phyloP scores from a whole-genome alignment of 1,139 yeast genomes.

The Yamadazyma diddensiae region DNA sequence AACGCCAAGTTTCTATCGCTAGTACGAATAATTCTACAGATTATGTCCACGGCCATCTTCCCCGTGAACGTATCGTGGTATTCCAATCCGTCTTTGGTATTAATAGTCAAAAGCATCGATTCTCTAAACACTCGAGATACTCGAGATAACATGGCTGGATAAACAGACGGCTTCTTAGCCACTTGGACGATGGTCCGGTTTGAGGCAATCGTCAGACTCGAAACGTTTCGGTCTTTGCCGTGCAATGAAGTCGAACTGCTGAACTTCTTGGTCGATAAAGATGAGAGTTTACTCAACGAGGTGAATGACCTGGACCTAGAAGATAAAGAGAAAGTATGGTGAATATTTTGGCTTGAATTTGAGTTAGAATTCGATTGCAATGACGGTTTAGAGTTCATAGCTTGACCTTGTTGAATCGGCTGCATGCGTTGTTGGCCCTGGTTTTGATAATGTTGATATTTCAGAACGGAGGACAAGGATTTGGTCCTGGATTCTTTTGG shows the following conservation, averaged over 20 bases:
- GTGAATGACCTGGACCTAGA: constrained; percentile 45
- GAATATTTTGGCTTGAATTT: constrained; percentile 16
- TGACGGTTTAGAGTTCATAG: constrained; percentile 8
- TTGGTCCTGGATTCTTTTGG: constrained; percentile 21
- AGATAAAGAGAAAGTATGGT: constrained; percentile 38
- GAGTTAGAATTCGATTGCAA: constrained; percentile 16
- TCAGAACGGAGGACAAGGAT: constrained; percentile 23
- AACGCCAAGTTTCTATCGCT: constrained; percentile 89
- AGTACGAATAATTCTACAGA: constrained; percentile 81
- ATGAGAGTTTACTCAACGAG: constrained; percentile 41
- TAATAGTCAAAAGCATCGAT: constrained; percentile 67
- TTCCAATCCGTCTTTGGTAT: constrained; percentile 90
- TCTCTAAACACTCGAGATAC: constrained; percentile 82
- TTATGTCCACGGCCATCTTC: constrained; percentile 85
- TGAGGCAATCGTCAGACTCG: constrained; percentile 28
- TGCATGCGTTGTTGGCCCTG: constrained; percentile 11
- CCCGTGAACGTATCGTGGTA: constrained; percentile 96
- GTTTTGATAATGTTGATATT: constrained; percentile 14
- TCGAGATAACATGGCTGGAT: constrained; percentile 84
- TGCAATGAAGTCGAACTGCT: constrained; percentile 35
- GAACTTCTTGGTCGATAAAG: constrained; percentile 41
- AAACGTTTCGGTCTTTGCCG: constrained; percentile 29
- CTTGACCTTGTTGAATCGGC: constrained; percentile 17
- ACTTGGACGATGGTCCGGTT: constrained; percentile 32
- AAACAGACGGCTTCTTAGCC: constrained; percentile 61